phyloP scores from a whole-genome alignment of 495 filamentous ascomycete genomes.

The Neurospora sp. region DNA sequence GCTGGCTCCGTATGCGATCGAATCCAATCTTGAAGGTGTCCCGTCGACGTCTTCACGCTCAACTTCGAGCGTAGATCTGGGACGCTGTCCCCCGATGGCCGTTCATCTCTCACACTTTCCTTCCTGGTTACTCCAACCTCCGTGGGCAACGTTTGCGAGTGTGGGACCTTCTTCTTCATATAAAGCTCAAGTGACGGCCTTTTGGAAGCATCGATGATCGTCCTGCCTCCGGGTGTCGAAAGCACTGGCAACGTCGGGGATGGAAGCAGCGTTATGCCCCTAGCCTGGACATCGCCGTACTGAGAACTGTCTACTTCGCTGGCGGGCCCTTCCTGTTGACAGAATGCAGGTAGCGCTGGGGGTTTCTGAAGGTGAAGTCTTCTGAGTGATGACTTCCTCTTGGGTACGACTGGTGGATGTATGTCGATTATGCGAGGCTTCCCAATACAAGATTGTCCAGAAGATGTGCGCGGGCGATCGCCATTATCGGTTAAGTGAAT shows the following conservation, averaged over 20 bases:
- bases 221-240: slow-evolving; percentile 8
- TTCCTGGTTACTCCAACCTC: not conserved
- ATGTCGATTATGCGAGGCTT: slow-evolving; percentile 18
- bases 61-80: not conserved
- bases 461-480: slow-evolving; percentile 9
- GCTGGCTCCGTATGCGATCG: not conserved
- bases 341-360: not conserved
- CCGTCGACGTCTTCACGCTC: not conserved
- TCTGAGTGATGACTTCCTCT: slow-evolving; percentile 9
- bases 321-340: not conserved
- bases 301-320: not conserved
- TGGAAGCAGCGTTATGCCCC: not conserved
- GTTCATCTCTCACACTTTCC: not conserved
- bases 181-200: slow-evolving; percentile 6
- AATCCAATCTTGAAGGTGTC: not conserved
- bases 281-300: not conserved
- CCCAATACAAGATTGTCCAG: slow-evolving; percentile 1
- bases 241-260: slow-evolving; percentile 1
- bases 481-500: not conserved
- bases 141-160: not conserved
- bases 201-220: slow-evolving; percentile 13
- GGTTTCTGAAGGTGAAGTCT: not conserved
- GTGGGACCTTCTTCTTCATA: not conserved
- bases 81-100: not conserved
- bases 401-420: slow-evolving; percentile 9